Percentiles rank a stretch among this genome's conserved stretches.
Evolutionary conservation across 2,329 filamentous ascomycete genomes (phyloP).

Genomic region (Cercospora sesami): DNA sequence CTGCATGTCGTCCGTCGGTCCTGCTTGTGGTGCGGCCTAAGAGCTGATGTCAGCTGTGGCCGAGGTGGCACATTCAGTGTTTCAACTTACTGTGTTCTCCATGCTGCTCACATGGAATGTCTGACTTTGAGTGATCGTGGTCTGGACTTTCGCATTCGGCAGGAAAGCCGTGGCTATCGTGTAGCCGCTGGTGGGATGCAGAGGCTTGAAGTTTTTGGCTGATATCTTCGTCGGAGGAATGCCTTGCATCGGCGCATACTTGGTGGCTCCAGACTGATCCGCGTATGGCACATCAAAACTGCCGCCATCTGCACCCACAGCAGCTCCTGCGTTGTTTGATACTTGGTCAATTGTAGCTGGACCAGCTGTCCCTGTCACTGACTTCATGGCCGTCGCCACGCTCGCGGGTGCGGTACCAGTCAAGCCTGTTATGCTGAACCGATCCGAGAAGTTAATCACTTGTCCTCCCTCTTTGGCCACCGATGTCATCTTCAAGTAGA

Average conservation of each 20-base stretch:
- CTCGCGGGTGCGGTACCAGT: slow-evolving; percentile 56
- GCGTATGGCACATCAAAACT: slow-evolving; percentile 52
- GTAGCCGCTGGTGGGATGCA: slow-evolving; percentile 58
- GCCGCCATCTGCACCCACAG: slow-evolving; percentile 24
- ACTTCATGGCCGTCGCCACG: slow-evolving; percentile 41
- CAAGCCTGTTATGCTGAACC: slow-evolving; percentile 67
- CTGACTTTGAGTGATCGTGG: slow-evolving; percentile 54
- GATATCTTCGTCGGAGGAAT: slow-evolving; percentile 62
- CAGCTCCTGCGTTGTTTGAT: slow-evolving; percentile 29
- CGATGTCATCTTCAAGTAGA: slow-evolving; percentile 62
- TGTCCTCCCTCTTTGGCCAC: slow-evolving; percentile 56
- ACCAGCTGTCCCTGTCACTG: slow-evolving; percentile 43
- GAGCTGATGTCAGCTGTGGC: slow-evolving; percentile 7
- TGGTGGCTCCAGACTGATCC: slow-evolving; percentile 57
- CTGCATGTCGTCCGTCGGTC: slow-evolving; percentile 56
- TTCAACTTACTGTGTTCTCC: slow-evolving; percentile 59
- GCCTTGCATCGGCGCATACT: slow-evolving; percentile 63
- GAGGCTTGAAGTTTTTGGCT: slow-evolving; percentile 50
- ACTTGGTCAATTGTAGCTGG: slow-evolving; percentile 41
- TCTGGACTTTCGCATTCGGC: slow-evolving; percentile 46
- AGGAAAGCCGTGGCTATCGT: slow-evolving; percentile 54
- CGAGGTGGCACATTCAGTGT: not conserved
- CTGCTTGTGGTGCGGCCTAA: slow-evolving; percentile 56
- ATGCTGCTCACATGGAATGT: slow-evolving; percentile 55
- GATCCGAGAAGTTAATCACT: slow-evolving; percentile 60